Evolutionary conservation across 129 eudicot genomes (phyloP), one percentile per base, ranked within the genome.

Genomic region (Arctium lappa): DNA sequence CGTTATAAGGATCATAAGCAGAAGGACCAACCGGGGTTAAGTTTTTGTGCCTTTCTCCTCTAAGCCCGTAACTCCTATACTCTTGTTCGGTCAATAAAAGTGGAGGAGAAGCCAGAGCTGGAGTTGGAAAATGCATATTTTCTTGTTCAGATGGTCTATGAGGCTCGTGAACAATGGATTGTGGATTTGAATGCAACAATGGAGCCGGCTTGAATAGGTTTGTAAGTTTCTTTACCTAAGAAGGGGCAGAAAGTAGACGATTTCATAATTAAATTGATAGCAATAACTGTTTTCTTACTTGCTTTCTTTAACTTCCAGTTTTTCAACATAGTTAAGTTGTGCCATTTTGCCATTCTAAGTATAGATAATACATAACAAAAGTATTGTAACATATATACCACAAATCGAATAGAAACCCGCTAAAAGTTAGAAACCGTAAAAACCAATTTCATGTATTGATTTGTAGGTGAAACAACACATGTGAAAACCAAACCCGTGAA

Each of bases 181-280:
- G 88, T 81, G 87, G 63, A 73, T 82, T 69, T 75, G 86, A 18
- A 73, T 78, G 84, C 73, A 70, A 16, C 13, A 82, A 22, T 37
- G 87, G 78, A 85, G 87, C 85, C 3, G 91, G 88, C 82, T 72
- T 81, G 88, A 88, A 88, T 56, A 88, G 84, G 73, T 82, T 81
- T 75, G 75, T 72, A 70, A 88, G 88, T 75, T 79, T 88, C 78
- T 82, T 85, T 69, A 88, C 91, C 91, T 88, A 84, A 78, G 3
- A 53, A 38, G n/a, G 29, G 30, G 72, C 36, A 31, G n/a, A 72
- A 84, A 72, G 77, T 72, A 77, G 18, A 56, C 4, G 1, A 72
- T 8, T 71, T 38, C 31, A 15, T 36, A 13, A 77, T 38, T 2
- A 60, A 74, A 62, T 27, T 62, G 12, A 40, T 42, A 75, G 53